These are phyloP conservation scores for Amanita pallidorosea DNA, from an alignment of 768 basidiomycete genomes.

Conservation along the genomic window DNA sequence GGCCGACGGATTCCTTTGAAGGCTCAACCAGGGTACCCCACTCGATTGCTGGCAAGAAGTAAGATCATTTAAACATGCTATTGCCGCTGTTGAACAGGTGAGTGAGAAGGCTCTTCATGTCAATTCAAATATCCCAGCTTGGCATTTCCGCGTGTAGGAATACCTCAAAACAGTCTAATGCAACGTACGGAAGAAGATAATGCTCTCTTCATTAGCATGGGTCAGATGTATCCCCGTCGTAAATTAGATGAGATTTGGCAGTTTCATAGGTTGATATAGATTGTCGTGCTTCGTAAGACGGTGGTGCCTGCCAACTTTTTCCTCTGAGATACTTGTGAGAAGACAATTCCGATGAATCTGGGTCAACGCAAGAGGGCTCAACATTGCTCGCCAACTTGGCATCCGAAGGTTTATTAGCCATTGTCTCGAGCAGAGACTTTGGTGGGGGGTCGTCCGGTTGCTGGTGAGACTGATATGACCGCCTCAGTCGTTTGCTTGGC, in stretches of 20 bases:
- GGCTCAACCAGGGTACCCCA: slow-evolving; percentile 35
- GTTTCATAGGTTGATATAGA: slow-evolving; percentile 5
- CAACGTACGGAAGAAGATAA: background rate
- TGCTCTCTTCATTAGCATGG: background rate
- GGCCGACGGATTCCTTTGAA: slow-evolving; percentile 21
- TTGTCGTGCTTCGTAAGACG: background rate
- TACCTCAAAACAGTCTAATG: slow-evolving; percentile 50
- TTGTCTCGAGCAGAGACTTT: background rate
- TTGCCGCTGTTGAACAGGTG: slow-evolving; percentile 62
- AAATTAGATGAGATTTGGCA: background rate
- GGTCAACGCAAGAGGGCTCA: background rate
- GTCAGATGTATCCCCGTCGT: background rate
- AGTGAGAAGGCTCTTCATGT: slow-evolving; percentile 22
- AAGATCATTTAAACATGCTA: slow-evolving; percentile 54
- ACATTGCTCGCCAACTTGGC: background rate
- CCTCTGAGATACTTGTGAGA: background rate
- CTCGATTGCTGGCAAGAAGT: slow-evolving; percentile 74
- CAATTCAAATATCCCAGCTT: background rate
- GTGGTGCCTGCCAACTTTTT: background rate
- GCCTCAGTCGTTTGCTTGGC: background rate
- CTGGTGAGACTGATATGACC: background rate
- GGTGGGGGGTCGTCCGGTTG: background rate
- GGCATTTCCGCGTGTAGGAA: slow-evolving; percentile 32
- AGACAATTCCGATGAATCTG: background rate
- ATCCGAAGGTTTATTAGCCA: background rate